These are phyloP conservation scores for Fusarium nygamai DNA, from an alignment of 2,329 filamentous ascomycete genomes.

Conservation along the genomic window DNA sequence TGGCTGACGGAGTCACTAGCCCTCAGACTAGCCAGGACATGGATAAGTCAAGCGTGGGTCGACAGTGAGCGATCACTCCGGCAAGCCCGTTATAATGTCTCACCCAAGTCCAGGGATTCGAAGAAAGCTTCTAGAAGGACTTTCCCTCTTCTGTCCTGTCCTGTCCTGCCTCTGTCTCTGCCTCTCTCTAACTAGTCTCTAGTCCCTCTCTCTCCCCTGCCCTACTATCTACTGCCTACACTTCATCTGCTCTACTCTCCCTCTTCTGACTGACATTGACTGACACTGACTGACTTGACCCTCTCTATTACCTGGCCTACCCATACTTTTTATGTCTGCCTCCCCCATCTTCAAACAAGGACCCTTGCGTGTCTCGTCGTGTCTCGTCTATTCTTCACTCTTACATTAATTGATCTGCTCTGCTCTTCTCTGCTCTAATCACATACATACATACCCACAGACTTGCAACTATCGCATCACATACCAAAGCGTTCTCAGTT, in stretches of 20 bases:
- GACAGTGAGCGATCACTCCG: slow-evolving; percentile 41
- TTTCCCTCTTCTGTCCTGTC: neutral
- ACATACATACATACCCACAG: slow-evolving; percentile 15
- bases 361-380: slow-evolving; percentile 20
- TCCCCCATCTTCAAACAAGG: slow-evolving; percentile 23
- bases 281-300: neutral
- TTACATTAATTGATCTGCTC: slow-evolving; percentile 29
- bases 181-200: neutral
- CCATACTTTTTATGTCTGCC: slow-evolving; percentile 9
- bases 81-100: slow-evolving; percentile 47
- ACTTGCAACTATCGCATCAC: slow-evolving; percentile 10
- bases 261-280: slow-evolving; percentile 6
- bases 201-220: slow-evolving; percentile 1
- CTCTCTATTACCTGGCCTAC: neutral
- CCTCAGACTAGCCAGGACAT: slow-evolving; percentile 37
- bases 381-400: slow-evolving; percentile 12
- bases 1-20: slow-evolving; percentile 30
- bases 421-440: slow-evolving; percentile 27
- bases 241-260: neutral
- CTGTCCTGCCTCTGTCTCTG: neutral
- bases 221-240: neutral
- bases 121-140: slow-evolving; percentile 48
- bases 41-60: slow-evolving; percentile 35
- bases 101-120: slow-evolving; percentile 39
- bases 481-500: slow-evolving; percentile 13